These are phyloP conservation scores for Cladosporium velox DNA, from an alignment of 2,329 filamentous ascomycete genomes.

Conservation along the genomic window DNA sequence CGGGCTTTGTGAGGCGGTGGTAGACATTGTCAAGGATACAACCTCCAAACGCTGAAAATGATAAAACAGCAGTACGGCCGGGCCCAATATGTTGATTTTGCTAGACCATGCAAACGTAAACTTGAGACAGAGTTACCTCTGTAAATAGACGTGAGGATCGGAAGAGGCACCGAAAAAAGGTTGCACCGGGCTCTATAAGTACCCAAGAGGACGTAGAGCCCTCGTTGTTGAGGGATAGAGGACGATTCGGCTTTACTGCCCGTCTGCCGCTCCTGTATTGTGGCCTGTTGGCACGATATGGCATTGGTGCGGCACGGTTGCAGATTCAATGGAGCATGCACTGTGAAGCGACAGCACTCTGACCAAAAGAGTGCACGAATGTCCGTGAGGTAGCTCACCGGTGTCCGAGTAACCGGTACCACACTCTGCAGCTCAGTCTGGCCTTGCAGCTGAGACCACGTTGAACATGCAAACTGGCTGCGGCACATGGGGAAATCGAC, in stretches of 20 bases:
- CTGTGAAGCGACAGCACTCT: constrained; percentile 3
- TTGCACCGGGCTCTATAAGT: constrained; percentile 7
- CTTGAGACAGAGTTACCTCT: not conserved
- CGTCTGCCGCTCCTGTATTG: not conserved
- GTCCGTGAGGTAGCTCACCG: not conserved
- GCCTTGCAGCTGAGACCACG: constrained; percentile 5
- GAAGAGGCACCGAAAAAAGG: constrained; percentile 3
- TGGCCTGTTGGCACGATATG: not conserved
- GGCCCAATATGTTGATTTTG: constrained; percentile 1
- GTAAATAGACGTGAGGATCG: not conserved
- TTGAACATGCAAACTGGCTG: not conserved
- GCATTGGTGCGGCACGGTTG: not conserved
- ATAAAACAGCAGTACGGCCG: constrained; percentile 1
- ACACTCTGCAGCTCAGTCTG: constrained; percentile 5
- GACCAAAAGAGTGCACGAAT: not conserved
- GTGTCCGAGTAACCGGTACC: constrained; percentile 10
- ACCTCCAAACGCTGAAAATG: not conserved
- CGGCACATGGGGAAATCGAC: not conserved
- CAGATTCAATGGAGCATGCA: not conserved
- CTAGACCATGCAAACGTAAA: not conserved
- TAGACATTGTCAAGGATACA: constrained; percentile 6
- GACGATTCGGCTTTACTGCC: not conserved
- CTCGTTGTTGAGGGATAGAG: not conserved
- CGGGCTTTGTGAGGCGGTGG: constrained; percentile 6
- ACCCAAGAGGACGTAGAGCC: not conserved